These are phyloP conservation scores for Talaromyces marneffei DNA, from an alignment of 2,329 filamentous ascomycete genomes.

Conservation along the genomic window DNA sequence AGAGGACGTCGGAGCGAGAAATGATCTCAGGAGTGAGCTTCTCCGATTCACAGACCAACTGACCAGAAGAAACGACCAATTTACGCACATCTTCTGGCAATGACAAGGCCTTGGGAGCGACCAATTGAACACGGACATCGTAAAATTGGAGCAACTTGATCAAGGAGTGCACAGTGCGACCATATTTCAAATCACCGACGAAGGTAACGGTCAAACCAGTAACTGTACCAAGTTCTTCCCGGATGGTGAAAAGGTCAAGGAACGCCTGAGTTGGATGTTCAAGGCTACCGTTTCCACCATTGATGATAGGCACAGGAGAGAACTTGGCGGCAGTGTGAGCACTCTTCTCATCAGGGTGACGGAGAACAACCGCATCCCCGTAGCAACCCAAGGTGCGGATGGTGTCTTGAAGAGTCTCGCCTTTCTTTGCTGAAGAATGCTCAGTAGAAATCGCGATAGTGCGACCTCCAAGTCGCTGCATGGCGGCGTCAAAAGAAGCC, in stretches of 20 bases:
- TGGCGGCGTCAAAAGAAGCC: slow-evolving; percentile 91
- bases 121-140: slow-evolving; percentile 87
- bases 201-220: slow-evolving; percentile 96
- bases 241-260: slow-evolving; percentile 95
- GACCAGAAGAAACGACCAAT: slow-evolving; percentile 65
- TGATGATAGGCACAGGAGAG: slow-evolving; percentile 88
- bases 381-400: slow-evolving; percentile 92
- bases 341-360: slow-evolving; percentile 77
- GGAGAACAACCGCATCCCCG: slow-evolving; percentile 89
- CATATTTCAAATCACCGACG: slow-evolving; percentile 85
- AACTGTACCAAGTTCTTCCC: slow-evolving; percentile 92
- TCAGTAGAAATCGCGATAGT: slow-evolving; percentile 76
- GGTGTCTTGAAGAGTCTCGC: slow-evolving; percentile 87
- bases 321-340: slow-evolving; percentile 79
- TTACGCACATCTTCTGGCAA: slow-evolving; percentile 71
- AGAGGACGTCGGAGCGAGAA: slow-evolving; percentile 80
- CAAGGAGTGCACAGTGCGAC: slow-evolving; percentile 89
- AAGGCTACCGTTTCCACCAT: slow-evolving; percentile 89
- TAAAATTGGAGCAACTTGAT: slow-evolving; percentile 93
- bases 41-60: slow-evolving; percentile 69
- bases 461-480: slow-evolving; percentile 92
- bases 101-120: slow-evolving; percentile 70
- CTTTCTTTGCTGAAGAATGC: slow-evolving; percentile 87
- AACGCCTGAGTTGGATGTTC: slow-evolving; percentile 98
- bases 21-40: slow-evolving; percentile 82